Conservation (phyloP, 2,329 filamentous ascomycete species). For the Pleomassaria siparia region DNA sequence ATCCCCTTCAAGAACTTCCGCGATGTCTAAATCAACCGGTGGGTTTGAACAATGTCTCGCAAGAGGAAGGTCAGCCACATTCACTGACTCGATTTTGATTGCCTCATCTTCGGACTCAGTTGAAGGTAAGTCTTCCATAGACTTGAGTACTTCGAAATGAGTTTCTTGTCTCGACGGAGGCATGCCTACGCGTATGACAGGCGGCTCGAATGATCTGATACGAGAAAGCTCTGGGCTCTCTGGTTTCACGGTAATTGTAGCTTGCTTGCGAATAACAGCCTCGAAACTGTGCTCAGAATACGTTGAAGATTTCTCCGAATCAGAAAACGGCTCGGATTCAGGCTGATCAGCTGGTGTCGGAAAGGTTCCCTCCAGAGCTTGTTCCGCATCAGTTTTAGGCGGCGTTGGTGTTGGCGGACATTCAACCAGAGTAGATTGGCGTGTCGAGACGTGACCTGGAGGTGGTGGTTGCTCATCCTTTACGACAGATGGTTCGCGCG, state of each 20-base stretch:
- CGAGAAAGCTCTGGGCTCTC: background rate
- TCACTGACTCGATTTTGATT: background rate
- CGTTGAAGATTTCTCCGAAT: background rate
- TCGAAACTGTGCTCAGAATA: background rate
- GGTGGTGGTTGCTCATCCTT: background rate
- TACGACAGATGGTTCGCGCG: background rate
- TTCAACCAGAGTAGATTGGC: background rate
- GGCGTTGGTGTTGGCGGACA: background rate
- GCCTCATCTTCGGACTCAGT: background rate
- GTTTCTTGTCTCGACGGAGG: background rate
- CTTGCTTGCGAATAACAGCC: background rate
- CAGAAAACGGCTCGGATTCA: background rate
- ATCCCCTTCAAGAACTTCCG: background rate
- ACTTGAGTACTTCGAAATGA: background rate
- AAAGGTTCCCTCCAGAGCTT: no score
- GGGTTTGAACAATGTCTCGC: background rate
- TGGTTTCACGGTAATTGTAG: background rate
- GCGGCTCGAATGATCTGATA: background rate
- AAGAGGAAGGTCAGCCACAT: background rate
- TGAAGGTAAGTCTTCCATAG: background rate
- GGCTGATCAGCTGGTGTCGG: no score
- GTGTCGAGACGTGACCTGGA: background rate
- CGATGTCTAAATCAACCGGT: background rate
- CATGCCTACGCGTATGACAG: background rate
- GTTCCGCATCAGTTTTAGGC: no score